Base-by-base conservation (phyloP, 768 basidiomycete species). In the Hypholoma fasciculare region DNA sequence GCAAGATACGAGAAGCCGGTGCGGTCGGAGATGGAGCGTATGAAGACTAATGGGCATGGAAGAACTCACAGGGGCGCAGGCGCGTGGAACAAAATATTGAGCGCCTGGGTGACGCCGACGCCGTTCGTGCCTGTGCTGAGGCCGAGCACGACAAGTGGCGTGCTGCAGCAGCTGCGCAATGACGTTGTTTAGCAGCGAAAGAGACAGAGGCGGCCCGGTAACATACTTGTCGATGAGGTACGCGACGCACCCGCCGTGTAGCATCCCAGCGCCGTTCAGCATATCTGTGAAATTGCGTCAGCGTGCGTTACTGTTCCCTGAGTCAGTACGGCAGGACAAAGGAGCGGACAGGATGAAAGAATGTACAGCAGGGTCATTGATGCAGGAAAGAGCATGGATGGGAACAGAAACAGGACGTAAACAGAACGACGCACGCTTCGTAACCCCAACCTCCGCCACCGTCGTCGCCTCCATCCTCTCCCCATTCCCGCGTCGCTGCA, bases 201-300 rank as follows among this genome's bases (percentile, higher is more conserved):
- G 6, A 34, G 30, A 5, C 1, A 34, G 30, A 23, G 23, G 23
- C 4, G 23, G 23, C 23, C 4, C 8, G 49, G 20, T 16, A 37
- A 71, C 80, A 50, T 59, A 86, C 86, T 87, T 89, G 71, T 90
- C 89, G 44, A 90, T 83, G 55, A 90, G 74, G 71, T 89, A 89
- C 46, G 87, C 85, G 36, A 90, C 68, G 54, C 87, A 88, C 39
- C 86, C 88, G n/a, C 89, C 89, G 62, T 90, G 89, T 14, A 90
- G 75, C 82, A 88, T 87, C 1, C 86, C 85, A 23, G 87, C 86
- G 12, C 88, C 88, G 63, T 90, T 91, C 34, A 90, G 74, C 87
- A 89, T 89, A 56, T 81, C 88, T 88, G 38, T 40, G 56, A n/a
- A 23, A 23, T 23, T 4, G 23, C 23, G 23, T 23, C 23, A 23